Evolutionary conservation across 2,329 filamentous ascomycete genomes (phyloP), one percentile per base, ranked within the genome.

Genomic region (Berkeleyomyces rouxiae): DNA sequence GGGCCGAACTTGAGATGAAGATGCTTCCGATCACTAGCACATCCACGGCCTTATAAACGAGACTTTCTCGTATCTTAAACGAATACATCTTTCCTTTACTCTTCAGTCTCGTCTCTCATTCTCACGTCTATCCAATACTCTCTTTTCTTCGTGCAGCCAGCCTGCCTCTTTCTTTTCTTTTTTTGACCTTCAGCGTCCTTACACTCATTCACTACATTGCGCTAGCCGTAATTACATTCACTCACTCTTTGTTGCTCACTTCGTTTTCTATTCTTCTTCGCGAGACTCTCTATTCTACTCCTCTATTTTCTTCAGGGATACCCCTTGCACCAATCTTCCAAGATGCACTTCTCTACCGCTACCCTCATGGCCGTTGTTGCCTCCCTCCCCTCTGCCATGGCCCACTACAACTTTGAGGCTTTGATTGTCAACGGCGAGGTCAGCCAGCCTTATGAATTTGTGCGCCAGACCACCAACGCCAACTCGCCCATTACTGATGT

Each of bases 381-480:
- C 62, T 65, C 69, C 43, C 65, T 68, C 62, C 66, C 69, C 10
- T 61, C 68, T 37, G 69, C 65, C 40, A 65, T 71, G 2, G 74
- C 71, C 2, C 75, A 77, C 67, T 77, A 75, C 58, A 77, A 77
- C 67, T 77, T 77, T 61, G 73, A 73, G 39, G 73, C 75, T 58
- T 72, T 77, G 44, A 72, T 76, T 47, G 75, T 77, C 44, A 78
- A 76, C 61, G 76, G 76, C 37, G 73, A 77, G 11, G 74, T 72
- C 13, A 75, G 77, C 62, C 66, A 70, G 47, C 71, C 79, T 7
- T 75, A 74, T 47, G 74, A 80, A 65, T 79, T 74, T 31, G 76
- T 82, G 57, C 74, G 79, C 47, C 77, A 76, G 4, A 79, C 79
- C 4, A 72, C 71, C 43, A 79, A 78, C 67, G 75, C 58, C 58